Conservation (phyloP, 768 basidiomycete genomes). For the Cystofilobasidium capitatum region DNA sequence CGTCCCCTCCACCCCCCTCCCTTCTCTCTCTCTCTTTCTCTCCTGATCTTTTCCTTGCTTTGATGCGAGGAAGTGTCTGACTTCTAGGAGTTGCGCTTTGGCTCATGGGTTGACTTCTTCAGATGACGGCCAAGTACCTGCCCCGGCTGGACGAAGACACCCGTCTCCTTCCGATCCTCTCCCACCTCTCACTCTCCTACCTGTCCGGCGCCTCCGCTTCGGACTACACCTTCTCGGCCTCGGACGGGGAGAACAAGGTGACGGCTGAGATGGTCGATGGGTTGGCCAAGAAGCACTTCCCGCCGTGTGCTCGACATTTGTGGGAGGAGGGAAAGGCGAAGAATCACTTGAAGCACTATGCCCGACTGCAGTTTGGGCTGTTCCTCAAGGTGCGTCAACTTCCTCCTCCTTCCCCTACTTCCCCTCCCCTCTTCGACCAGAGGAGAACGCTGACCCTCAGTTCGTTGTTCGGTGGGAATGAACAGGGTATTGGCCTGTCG, state of each 20-base stretch:
- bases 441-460: not conserved
- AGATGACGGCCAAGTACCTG: slow-evolving; percentile 76
- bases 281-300: slow-evolving; percentile 78
- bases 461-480: not conserved
- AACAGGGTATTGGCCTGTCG: slow-evolving; percentile 77
- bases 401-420: not conserved
- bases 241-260: slow-evolving; percentile 55
- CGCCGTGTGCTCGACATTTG: slow-evolving; percentile 85
- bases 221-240: slow-evolving; percentile 55
- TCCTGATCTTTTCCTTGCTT: not conserved
- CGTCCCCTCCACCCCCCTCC: slow-evolving; percentile 26
- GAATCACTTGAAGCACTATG: slow-evolving; percentile 84
- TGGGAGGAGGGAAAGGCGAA: slow-evolving; percentile 68
- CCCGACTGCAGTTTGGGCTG: slow-evolving; percentile 77
- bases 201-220: slow-evolving; percentile 67
- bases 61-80: not conserved
- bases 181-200: slow-evolving; percentile 89
- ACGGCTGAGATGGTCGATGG: slow-evolving; percentile 92
- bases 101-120: not conserved
- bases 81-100: too few relatives aligned
- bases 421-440: too few relatives aligned
- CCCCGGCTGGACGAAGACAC: slow-evolving; percentile 91
- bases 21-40: too few relatives aligned
- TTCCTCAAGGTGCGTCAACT: slow-evolving; percentile 73
- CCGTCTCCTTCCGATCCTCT: slow-evolving; percentile 74